These are phyloP conservation scores for Spatholobus suberectus DNA, from an alignment of 306 rosid genomes.

Conservation along the genomic window DNA sequence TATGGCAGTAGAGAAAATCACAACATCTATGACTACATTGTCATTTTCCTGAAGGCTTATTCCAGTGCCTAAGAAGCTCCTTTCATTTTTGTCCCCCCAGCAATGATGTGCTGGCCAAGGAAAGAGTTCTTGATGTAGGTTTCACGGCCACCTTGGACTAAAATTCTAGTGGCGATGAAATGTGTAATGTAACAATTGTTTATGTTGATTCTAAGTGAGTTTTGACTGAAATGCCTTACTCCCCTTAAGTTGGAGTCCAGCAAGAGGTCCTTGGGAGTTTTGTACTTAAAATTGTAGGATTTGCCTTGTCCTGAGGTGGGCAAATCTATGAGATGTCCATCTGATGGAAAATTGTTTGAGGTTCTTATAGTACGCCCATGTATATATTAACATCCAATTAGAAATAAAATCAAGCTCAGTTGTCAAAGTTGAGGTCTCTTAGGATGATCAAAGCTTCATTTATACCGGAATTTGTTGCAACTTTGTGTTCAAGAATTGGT, in stretches of 20 bases:
- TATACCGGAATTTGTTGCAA: constrained; percentile 21
- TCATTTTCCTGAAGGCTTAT: constrained; percentile 81
- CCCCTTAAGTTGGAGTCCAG: constrained; percentile 82
- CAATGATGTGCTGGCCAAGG: constrained; percentile 89
- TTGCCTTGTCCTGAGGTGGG: constrained; percentile 43
- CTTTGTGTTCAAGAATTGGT: background rate
- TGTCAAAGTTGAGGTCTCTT: constrained; percentile 23
- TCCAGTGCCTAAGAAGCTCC: constrained; percentile 75
- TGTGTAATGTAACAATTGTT: constrained; percentile 88
- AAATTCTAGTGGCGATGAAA: constrained; percentile 78
- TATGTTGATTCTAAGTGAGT: constrained; percentile 76
- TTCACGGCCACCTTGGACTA: constrained; percentile 77
- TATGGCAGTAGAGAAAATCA: constrained; percentile 76
- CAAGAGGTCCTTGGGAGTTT: constrained; percentile 72
- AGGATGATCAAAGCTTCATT: background rate
- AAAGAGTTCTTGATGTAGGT: constrained; percentile 73
- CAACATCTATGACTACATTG: constrained; percentile 83
- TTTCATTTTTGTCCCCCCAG: constrained; percentile 67
- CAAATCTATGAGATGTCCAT: constrained; percentile 69
- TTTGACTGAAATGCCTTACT: constrained; percentile 73
- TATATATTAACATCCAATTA: constrained; percentile 56
- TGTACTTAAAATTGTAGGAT: constrained; percentile 76
- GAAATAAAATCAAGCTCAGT: background rate
- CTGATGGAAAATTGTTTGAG: constrained; percentile 65
- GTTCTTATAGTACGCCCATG: constrained; percentile 87